These are phyloP conservation scores for Naganishia randhawae DNA, from an alignment of 768 basidiomycete genomes.

Conservation along the genomic window DNA sequence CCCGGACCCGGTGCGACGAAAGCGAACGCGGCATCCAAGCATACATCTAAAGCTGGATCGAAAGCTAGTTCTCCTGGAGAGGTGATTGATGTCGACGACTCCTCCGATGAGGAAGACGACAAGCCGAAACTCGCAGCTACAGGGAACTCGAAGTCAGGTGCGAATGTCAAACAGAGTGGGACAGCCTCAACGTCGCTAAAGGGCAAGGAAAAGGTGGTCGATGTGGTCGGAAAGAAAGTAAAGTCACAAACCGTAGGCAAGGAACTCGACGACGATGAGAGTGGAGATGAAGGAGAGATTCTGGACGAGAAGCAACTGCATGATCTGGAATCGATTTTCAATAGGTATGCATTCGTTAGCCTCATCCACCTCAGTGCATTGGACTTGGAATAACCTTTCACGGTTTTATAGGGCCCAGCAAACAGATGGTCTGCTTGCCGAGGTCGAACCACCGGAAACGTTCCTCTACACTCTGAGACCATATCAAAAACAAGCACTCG, in stretches of 20 bases:
- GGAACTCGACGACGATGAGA: constrained; percentile 71
- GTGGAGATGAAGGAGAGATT: constrained; percentile 69
- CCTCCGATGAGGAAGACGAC: constrained; percentile 1
- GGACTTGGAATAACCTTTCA: neutral
- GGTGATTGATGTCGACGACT: constrained; percentile 47
- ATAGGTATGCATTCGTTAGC: constrained; percentile 57
- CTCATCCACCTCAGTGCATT: neutral
- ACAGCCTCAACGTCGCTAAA: constrained; percentile 33
- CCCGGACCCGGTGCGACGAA: constrained; percentile 25
- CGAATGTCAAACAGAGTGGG: constrained; percentile 29
- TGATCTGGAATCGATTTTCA: constrained; percentile 64
- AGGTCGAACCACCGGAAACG: constrained; percentile 73
- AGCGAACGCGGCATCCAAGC: constrained; percentile 6
- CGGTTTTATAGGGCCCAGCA: constrained; percentile 66
- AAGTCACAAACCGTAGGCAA: constrained; percentile 55
- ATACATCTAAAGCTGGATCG: constrained; percentile 47
- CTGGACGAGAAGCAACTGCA: constrained; percentile 75
- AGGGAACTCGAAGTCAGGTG: neutral
- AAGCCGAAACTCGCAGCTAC: neutral
- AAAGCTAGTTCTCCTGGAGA: constrained; percentile 43
- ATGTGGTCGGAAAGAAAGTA: neutral
- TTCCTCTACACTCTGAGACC: constrained; percentile 72
- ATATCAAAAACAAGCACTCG: constrained; percentile 90
- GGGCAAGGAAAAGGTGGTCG: constrained; percentile 41
- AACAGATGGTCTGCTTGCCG: constrained; percentile 68